Conservation (phyloP, 2,329 filamentous ascomycete species). For the Curvularia verruculosa region DNA sequence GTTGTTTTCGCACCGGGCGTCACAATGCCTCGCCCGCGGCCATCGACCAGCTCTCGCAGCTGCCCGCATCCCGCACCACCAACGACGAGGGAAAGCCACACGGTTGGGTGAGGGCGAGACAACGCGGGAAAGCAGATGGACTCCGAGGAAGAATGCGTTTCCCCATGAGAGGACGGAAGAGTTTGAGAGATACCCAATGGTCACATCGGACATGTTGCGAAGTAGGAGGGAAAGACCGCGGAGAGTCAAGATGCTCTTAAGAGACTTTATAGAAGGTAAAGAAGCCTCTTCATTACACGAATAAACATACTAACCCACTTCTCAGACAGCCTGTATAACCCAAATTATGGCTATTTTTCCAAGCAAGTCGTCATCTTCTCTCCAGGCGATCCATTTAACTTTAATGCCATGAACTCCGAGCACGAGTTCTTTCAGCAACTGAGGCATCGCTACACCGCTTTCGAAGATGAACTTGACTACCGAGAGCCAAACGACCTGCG, state of each 20-base stretch:
- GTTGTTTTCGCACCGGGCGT: slow-evolving; percentile 77
- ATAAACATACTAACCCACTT: not conserved
- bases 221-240: slow-evolving; percentile 75
- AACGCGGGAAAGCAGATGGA: slow-evolving; percentile 76
- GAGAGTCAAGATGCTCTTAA: slow-evolving; percentile 93
- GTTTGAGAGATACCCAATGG: slow-evolving; percentile 79
- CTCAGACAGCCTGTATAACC: slow-evolving; percentile 86
- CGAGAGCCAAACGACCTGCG: slow-evolving; percentile 74
- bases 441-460: slow-evolving; percentile 80
- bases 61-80: slow-evolving; percentile 36
- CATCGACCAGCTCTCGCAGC: slow-evolving; percentile 48
- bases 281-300: not conserved
- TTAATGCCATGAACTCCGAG: slow-evolving; percentile 80
- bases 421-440: slow-evolving; percentile 80
- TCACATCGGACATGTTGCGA: slow-evolving; percentile 81
- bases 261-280: slow-evolving; percentile 94
- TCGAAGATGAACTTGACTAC: slow-evolving; percentile 85
- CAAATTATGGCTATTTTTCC: slow-evolving; percentile 92
- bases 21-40: slow-evolving; percentile 57
- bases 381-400: slow-evolving; percentile 89
- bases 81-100: slow-evolving; percentile 41
- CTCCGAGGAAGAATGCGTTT: slow-evolving; percentile 78
- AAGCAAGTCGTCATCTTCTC: slow-evolving; percentile 97
- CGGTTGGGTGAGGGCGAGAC: slow-evolving; percentile 43
- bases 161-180: slow-evolving; percentile 79